A percentile compares a stretch with the other conserved stretches of the same genome.
These are phyloP conservation scores for Jaapia argillacea DNA, from an alignment of 768 basidiomycete species.

Conservation along the genomic window DNA sequence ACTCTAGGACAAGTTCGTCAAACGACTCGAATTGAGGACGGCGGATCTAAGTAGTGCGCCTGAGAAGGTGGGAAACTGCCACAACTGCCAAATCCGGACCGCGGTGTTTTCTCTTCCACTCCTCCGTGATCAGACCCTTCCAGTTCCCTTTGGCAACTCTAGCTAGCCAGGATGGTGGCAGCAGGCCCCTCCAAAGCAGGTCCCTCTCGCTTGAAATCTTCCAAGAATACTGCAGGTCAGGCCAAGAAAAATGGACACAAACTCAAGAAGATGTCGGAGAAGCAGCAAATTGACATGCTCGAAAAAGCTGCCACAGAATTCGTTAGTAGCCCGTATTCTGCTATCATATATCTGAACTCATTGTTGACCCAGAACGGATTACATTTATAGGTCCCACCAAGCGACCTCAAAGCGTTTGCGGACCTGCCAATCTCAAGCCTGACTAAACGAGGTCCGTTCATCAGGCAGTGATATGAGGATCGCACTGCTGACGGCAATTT, in stretches of 20 bases:
- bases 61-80: no score
- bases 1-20: no score
- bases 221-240: neutral
- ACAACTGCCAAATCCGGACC: no score
- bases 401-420: slow-evolving; percentile 46
- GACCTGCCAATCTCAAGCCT: slow-evolving; percentile 71
- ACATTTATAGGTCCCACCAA: slow-evolving; percentile 34
- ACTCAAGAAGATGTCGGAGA: neutral
- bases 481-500: neutral
- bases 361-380: neutral
- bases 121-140: no score
- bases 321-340: neutral
- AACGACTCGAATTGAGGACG: no score
- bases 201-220: neutral
- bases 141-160: no score
- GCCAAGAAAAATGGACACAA: neutral
- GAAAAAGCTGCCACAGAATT: neutral
- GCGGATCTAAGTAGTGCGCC: no score
- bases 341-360: neutral
- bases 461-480: slow-evolving; percentile 1
- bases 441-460: slow-evolving; percentile 56
- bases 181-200: neutral
- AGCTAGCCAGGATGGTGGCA: no score
- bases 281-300: neutral
- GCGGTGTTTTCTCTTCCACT: no score